Evolutionary conservation across 139 green algal genomes (phyloP), one percentile per base, ranked within the genome.

Genomic region (Medakamo hakoo): DNA sequence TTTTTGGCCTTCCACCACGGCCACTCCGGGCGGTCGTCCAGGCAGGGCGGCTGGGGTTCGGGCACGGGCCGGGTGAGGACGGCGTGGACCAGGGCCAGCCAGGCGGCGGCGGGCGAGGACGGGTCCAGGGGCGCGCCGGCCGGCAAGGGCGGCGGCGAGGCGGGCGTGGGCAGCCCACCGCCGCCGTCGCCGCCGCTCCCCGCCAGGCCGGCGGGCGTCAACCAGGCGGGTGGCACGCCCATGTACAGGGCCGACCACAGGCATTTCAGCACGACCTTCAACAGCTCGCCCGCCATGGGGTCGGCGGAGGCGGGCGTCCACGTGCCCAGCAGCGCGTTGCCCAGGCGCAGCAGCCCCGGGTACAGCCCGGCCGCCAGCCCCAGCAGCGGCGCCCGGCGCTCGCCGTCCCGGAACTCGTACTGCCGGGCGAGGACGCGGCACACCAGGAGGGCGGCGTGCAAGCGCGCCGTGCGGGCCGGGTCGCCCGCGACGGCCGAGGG

Each of bases 1-100:
- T 98, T 98, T 72, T 92, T 93, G 30, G 76, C 75, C 71, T 98
- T 98, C 89, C 90, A 97, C 88, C 88, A 97, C 24, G 79, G 67
- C 74, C 80, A 94, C 20, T 69, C 58, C 31, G 75, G 72, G 5
- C 82, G 76, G 4, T 82, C 69, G 4, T 91, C 82, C 20, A 32
- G 27, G 66, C 88, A 79, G 29, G 73, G 58, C 1, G 87, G 83
- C 70, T 81, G 63, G 14, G 79, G 77, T 22, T 92, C 49, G n/a
- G 91, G 92, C 60, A 95, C 70, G 0, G 74, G 77, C 65, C 68
- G 70, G 4, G 71, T 72, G 55, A 96, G 63, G 4, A 90, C 71
- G 2, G 68, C 64, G 58, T 86, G 80, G 49, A 97, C 72, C 32
- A 63, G 75, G 23, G 62, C 73, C 80, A 98, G 94, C 89, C 91